These are phyloP conservation scores for Coniferiporia sulphurascens DNA, from an alignment of 1,284 basidiomycete species.

Conservation along the genomic window DNA sequence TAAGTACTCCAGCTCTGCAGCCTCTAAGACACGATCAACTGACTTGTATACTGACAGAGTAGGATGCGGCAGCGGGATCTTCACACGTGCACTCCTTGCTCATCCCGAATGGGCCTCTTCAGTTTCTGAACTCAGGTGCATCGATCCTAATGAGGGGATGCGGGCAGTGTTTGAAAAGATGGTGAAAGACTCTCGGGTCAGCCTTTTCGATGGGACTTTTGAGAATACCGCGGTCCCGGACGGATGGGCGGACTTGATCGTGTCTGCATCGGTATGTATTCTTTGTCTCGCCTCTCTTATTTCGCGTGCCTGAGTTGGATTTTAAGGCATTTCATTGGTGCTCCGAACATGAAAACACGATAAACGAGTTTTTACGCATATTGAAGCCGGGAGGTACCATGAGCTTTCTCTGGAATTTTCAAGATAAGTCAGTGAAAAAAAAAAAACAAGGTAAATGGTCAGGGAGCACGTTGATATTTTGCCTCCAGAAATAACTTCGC, in stretches of 20 bases:
- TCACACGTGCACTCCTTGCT: conserved; percentile 67
- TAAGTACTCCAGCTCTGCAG: conserved; percentile 11
- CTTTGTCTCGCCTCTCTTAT: background rate
- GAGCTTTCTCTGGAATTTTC: conserved; percentile 58
- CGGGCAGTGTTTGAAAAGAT: conserved; percentile 53
- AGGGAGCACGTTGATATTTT: background rate
- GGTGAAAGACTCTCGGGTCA: conserved; percentile 45
- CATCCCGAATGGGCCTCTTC: conserved; percentile 48
- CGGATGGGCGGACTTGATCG: conserved; percentile 68
- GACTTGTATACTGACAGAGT: conserved; percentile 36
- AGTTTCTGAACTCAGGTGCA: conserved; percentile 49
- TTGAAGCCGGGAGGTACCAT: conserved; percentile 61
- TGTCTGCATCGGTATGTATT: conserved; percentile 61
- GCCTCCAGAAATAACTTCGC: background rate
- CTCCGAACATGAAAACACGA: conserved; percentile 60
- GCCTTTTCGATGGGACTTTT: conserved; percentile 57
- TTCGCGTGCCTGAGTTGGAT: background rate
- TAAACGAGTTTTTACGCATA: conserved; percentile 62
- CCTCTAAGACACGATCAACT: background rate
- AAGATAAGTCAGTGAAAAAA: conserved; percentile 24
- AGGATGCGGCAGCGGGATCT: conserved; percentile 73
- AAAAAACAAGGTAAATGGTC: no score
- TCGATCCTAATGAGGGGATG: conserved; percentile 76
- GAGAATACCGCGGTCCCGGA: conserved; percentile 50
- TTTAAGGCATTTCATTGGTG: conserved; percentile 80